Evolutionary conservation across 2,329 filamentous ascomycete species (phyloP).

Genomic region (Diaporthe aspalathi): DNA sequence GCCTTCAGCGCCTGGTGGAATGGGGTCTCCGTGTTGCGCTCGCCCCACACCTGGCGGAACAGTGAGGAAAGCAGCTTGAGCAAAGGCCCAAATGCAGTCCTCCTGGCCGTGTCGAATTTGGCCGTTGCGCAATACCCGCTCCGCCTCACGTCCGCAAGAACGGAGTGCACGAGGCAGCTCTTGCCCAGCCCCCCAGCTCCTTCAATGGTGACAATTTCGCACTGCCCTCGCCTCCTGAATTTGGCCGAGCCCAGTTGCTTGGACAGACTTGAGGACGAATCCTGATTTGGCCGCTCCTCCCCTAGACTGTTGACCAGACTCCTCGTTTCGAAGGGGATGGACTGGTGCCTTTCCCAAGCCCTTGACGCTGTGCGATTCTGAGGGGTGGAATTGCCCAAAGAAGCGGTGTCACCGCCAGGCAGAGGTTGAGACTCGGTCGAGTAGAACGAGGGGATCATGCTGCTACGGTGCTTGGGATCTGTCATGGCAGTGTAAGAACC

Average conservation of each 20-base stretch:
- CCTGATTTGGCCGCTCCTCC: conserved; percentile 56
- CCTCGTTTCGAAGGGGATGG: conserved; percentile 61
- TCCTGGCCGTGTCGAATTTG: conserved; percentile 72
- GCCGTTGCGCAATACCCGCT: conserved; percentile 74
- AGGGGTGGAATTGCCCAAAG: conserved; percentile 57
- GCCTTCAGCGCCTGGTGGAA: conserved; percentile 72
- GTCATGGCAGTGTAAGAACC: conserved; percentile 61
- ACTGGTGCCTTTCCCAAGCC: conserved; percentile 65
- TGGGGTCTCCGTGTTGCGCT: conserved; percentile 72
- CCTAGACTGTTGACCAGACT: conserved; percentile 57
- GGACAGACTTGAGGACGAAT: conserved; percentile 63
- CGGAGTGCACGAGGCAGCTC: conserved; percentile 72
- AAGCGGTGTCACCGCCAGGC: conserved; percentile 58
- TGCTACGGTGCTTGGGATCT: conserved; percentile 55
- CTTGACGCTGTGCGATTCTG: conserved; percentile 53
- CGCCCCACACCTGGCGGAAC: conserved; percentile 75
- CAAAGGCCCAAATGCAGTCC: conserved; percentile 71
- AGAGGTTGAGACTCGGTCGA: conserved; percentile 53
- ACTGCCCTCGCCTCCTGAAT: conserved; percentile 70
- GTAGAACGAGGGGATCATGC: conserved; percentile 54
- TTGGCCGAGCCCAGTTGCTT: conserved; percentile 67
- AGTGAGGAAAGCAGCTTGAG: conserved; percentile 74
- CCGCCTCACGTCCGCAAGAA: conserved; percentile 69
- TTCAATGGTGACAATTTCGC: conserved; percentile 71
- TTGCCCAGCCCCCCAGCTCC: conserved; percentile 74